These are phyloP conservation scores for Saccharata proteae DNA, from an alignment of 2,329 filamentous ascomycete genomes.

Conservation along the genomic window DNA sequence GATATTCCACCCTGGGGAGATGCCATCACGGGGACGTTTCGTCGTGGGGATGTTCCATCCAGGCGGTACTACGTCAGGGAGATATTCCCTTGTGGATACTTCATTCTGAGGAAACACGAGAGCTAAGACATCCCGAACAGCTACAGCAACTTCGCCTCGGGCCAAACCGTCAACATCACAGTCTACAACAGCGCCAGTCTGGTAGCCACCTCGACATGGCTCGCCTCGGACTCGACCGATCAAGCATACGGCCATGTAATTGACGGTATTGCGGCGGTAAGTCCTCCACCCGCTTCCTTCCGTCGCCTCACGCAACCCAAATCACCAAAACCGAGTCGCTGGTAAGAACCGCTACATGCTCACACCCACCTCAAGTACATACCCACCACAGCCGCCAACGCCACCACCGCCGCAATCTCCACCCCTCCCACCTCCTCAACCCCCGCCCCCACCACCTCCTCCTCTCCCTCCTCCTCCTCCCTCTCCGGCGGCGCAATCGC, in stretches of 20 bases:
- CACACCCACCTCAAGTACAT: too few relatives aligned
- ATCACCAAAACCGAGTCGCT: too few relatives aligned
- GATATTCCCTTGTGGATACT: too few relatives aligned
- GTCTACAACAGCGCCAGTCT: constrained; percentile 13
- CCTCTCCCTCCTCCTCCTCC: constrained; percentile 6
- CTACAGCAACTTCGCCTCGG: constrained; percentile 13
- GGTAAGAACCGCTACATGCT: too few relatives aligned
- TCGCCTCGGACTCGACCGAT: constrained; percentile 6
- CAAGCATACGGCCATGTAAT: constrained; percentile 18
- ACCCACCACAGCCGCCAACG: background rate
- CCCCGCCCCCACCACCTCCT: background rate
- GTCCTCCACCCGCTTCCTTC: too few relatives aligned
- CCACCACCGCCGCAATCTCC: background rate
- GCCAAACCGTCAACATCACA: constrained; percentile 11
- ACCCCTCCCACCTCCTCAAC: background rate
- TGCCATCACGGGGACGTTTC: too few relatives aligned
- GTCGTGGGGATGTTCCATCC: too few relatives aligned
- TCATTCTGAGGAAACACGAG: background rate
- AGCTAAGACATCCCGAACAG: too few relatives aligned
- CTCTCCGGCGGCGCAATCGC: constrained; percentile 13
- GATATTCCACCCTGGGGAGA: too few relatives aligned
- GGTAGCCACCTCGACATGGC: constrained; percentile 8
- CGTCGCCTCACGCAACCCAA: too few relatives aligned
- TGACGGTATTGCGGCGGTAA: constrained; percentile 18
- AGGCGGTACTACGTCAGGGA: too few relatives aligned